These are phyloP conservation scores for Trypanosomatidae sp. DNA, from an alignment of 208 protist genomes.

Conservation along the genomic window DNA sequence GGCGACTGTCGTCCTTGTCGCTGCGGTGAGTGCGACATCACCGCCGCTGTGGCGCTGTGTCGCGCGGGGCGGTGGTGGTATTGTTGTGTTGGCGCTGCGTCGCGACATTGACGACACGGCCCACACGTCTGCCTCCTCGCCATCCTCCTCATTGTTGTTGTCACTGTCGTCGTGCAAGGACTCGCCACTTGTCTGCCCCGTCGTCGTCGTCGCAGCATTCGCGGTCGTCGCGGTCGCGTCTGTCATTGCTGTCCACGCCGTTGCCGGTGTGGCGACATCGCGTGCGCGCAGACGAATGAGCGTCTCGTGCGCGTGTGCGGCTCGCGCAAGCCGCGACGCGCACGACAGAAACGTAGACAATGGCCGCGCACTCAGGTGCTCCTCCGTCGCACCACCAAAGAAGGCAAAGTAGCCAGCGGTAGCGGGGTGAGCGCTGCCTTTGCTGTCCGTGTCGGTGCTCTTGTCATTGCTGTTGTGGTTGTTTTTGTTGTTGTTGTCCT, in stretches of 20 bases:
- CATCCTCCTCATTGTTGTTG: neutral
- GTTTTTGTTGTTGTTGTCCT: too few species aligned
- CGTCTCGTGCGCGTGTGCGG: constrained; percentile 20
- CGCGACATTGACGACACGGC: too few species aligned
- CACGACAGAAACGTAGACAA: constrained; percentile 34
- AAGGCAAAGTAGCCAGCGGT: constrained; percentile 31
- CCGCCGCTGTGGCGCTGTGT: too few species aligned
- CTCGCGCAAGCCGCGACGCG: constrained; percentile 11
- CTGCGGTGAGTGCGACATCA: too few species aligned
- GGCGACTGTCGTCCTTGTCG: too few species aligned
- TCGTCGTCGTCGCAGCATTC: too few species aligned
- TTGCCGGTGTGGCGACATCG: constrained; percentile 22
- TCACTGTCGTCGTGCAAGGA: neutral
- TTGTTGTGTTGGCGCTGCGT: too few species aligned
- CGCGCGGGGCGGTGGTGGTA: too few species aligned
- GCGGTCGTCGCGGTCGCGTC: too few species aligned
- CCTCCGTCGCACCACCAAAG: constrained; percentile 47
- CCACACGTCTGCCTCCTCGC: constrained; percentile 3
- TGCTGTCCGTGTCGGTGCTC: neutral
- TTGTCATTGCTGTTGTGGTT: too few species aligned
- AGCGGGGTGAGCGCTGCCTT: neutral
- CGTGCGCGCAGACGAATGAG: constrained; percentile 28
- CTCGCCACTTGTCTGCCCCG: neutral
- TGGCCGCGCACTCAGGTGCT: constrained; percentile 42
- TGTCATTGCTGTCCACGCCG: too few species aligned